Evolutionary conservation across 495 filamentous ascomycete genomes (phyloP).

Genomic region (Podospora conica): DNA sequence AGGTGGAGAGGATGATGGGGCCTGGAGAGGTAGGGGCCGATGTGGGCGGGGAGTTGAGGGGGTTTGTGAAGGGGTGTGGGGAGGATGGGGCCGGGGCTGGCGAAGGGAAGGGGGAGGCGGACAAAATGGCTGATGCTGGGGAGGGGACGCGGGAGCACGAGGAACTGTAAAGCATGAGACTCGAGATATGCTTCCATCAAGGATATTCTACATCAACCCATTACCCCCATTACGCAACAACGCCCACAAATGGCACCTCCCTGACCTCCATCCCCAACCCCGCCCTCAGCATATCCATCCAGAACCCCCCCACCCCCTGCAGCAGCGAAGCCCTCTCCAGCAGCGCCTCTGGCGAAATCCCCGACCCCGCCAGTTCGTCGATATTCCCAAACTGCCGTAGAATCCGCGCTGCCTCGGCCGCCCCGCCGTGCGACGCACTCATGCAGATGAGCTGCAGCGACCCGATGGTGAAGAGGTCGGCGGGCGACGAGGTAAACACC

Average conservation of each 20-base stretch:
- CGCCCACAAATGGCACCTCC: not conserved
- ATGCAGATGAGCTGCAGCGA: conserved; percentile 25
- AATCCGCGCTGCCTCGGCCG: conserved; percentile 16
- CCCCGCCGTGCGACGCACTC: conserved; percentile 19
- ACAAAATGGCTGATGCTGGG: not conserved
- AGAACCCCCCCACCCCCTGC: conserved; percentile 4
- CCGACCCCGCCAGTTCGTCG: conserved; percentile 2
- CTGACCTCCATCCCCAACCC: conserved; percentile 9
- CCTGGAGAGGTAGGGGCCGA: not conserved
- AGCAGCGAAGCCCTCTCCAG: conserved; percentile 8
- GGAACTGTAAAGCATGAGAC: too few species aligned
- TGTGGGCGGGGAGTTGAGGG: not conserved
- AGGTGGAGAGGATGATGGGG: not conserved
- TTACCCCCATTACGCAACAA: not conserved
- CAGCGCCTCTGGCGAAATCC: not conserved
- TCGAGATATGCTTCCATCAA: not conserved
- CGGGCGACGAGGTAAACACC: conserved; percentile 18
- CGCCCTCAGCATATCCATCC: conserved; percentile 1
- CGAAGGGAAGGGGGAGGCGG: not conserved
- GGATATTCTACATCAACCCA: too few species aligned
- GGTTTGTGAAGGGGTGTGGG: not conserved
- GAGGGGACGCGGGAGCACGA: not conserved
- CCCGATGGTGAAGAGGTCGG: conserved; percentile 25
- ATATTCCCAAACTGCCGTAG: conserved; percentile 12
- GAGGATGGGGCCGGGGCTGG: not conserved